Conservation (phyloP, 2,329 filamentous ascomycete species). For the Cyclaneusma minus region DNA sequence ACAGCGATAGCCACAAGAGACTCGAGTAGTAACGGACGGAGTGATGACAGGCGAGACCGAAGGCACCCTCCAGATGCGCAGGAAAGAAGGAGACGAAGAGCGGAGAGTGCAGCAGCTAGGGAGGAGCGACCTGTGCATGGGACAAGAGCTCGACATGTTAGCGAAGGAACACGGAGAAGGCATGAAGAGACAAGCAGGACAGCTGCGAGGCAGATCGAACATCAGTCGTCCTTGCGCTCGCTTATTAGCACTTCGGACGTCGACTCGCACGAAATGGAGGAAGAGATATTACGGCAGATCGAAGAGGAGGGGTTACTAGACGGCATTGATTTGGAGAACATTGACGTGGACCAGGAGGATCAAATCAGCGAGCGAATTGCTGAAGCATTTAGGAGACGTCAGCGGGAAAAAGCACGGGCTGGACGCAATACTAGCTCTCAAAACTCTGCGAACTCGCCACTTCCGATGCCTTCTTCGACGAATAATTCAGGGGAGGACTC, state of each 20-base stretch:
- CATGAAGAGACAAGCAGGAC: conserved; percentile 13
- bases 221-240: conserved; percentile 78
- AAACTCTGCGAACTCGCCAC: too few species aligned
- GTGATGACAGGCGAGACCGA: conserved; percentile 17
- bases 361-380: conserved; percentile 84
- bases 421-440: too few species aligned
- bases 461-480: too few species aligned
- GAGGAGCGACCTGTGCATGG: conserved; percentile 11
- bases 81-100: conserved; percentile 10
- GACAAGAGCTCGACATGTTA: conserved; percentile 11
- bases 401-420: conserved; percentile 47
- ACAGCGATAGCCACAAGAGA: conserved; percentile 15
- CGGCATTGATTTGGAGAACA: conserved; percentile 75
- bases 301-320: conserved; percentile 76
- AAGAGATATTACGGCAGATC: conserved; percentile 80
- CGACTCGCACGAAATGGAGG: conserved; percentile 64
- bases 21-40: too few species aligned
- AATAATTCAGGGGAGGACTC: too few species aligned
- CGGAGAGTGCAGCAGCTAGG: conserved; percentile 2
- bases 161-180: conserved; percentile 10
- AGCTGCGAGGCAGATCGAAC: conserved; percentile 50
- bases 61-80: conserved; percentile 12
- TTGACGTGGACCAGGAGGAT: conserved; percentile 72
- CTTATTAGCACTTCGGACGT: conserved; percentile 68
- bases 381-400: conserved; percentile 68